Base-by-base conservation (phyloP, 495 filamentous ascomycete species). In the Lophiostoma macrostomum region DNA sequence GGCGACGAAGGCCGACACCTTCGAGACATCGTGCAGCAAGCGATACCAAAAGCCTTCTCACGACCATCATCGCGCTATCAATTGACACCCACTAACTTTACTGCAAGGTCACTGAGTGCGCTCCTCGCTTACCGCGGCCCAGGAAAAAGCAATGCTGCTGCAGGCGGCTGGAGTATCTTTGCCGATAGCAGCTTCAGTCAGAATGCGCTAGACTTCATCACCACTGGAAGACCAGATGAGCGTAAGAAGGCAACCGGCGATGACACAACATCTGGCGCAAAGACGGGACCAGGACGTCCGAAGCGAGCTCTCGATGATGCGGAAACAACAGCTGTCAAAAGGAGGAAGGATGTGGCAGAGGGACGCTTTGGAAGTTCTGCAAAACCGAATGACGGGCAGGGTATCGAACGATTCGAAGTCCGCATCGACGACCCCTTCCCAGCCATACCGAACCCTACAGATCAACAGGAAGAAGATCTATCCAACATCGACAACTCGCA, bases 81-180 rank as follows among this genome's bases (percentile, higher is more conserved):
- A 1, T 68, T 95, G 0, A 75, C 82, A 50, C 58, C 76, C 1
- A 90, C 87, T 4, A 78, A 72, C 14, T 64, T 95, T 20, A 76
- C 77, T 2, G 85, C 87, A 13, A 80, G 80, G 61, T 87, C 82
- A 45, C 71, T 95, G 3, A 69, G 75, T 11, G 80, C 84, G 1
- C 71, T 94, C 46, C 66, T 88, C 0, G 71, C 77, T 4, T 71
- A 83, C 16, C 76, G 86, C 2, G 89, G 90, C 4, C 68, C 81
- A 0, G 84, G 80, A 0, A 73, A 84, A 19, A 82, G 76, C 7
- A 86, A 85, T 58, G 73, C 74, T 3, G 83, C 87, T 2, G 80
- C 78, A 6, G 89, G 88, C 0, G 88, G 85, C 8, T 95, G 87
- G 78, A 78, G 84, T 44, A 75, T 89, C 4, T 95, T 93, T 59